These are phyloP conservation scores for Alternaria gansuensis DNA, from an alignment of 2,329 filamentous ascomycete species.

Conservation along the genomic window DNA sequence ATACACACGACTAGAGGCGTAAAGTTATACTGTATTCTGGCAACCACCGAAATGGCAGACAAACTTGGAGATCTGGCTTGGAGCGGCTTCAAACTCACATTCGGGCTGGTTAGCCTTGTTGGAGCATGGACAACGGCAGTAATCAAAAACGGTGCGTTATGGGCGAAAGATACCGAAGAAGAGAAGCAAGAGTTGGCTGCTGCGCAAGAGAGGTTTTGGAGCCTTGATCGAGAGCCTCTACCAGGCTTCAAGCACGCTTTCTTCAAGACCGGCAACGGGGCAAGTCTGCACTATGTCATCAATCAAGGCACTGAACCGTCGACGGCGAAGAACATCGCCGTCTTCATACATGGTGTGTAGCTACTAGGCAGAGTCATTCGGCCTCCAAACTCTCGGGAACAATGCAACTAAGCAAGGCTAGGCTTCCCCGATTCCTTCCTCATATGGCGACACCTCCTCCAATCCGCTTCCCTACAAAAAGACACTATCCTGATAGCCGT, in stretches of 20 bases:
- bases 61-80: constrained; percentile 34
- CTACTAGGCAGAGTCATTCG: not conserved
- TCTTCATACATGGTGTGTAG: constrained; percentile 62
- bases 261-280: constrained; percentile 58
- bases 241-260: constrained; percentile 62
- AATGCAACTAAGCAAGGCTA: constrained; percentile 9
- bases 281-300: constrained; percentile 65
- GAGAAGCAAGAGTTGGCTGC: constrained; percentile 32
- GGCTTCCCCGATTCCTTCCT: constrained; percentile 67
- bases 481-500: constrained; percentile 61
- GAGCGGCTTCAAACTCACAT: constrained; percentile 42
- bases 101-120: constrained; percentile 43
- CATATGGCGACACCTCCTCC: constrained; percentile 62
- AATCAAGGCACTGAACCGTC: constrained; percentile 35
- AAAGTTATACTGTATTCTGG: not conserved
- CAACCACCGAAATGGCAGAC: constrained; percentile 12
- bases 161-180: constrained; percentile 36
- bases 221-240: constrained; percentile 58
- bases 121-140: constrained; percentile 34
- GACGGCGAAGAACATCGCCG: constrained; percentile 54
- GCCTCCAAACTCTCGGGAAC: not conserved
- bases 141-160: constrained; percentile 41
- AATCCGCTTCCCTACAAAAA: constrained; percentile 50
- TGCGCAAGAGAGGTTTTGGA: constrained; percentile 65
- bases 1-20: not conserved